phyloP scores from a whole-genome alignment of 768 basidiomycete species.

The Boletus vinaceobasis region DNA sequence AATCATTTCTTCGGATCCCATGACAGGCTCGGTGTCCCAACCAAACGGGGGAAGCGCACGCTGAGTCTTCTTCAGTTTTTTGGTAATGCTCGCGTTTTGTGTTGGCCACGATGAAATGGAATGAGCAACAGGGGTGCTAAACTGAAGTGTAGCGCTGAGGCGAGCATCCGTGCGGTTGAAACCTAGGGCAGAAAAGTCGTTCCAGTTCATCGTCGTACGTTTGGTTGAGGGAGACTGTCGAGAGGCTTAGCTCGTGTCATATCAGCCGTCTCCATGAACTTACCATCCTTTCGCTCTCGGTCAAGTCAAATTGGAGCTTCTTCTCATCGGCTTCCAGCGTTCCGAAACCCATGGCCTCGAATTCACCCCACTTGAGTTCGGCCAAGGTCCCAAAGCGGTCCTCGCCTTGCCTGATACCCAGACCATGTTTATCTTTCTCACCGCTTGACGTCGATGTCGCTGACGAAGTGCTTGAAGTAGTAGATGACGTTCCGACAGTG shows the following conservation, averaged over 20 bases:
- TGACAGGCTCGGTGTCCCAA: constrained; percentile 86
- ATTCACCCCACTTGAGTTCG: constrained; percentile 89
- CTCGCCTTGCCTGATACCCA: constrained; percentile 45
- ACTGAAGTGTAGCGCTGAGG: constrained; percentile 78
- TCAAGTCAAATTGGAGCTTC: constrained; percentile 90
- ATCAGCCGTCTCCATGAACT: constrained; percentile 10
- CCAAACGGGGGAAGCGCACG: constrained; percentile 74
- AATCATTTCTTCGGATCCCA: constrained; percentile 74
- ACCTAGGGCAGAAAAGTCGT: constrained; percentile 80
- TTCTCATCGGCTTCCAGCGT: constrained; percentile 48
- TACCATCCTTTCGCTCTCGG: constrained; percentile 76
- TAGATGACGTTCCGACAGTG: constrained; percentile 33
- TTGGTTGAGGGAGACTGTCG: constrained; percentile 63
- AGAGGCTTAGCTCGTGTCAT: constrained; percentile 6
- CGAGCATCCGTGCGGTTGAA: constrained; percentile 79
- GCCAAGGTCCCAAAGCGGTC: constrained; percentile 78
- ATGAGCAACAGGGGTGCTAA: constrained; percentile 55
- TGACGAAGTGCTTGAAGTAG: constrained; percentile 41
- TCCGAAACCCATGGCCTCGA: constrained; percentile 81
- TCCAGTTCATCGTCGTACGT: constrained; percentile 85
- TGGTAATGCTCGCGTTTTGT: constrained; percentile 67
- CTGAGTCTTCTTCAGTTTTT: constrained; percentile 82
- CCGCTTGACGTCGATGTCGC: constrained; percentile 33
- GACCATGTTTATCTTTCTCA: constrained; percentile 29
- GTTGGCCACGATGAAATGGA: constrained; percentile 70